Evolutionary conservation across 345 rosid species (phyloP), one percentile per base, ranked within the genome.

Genomic region (Citrus unshiu): DNA sequence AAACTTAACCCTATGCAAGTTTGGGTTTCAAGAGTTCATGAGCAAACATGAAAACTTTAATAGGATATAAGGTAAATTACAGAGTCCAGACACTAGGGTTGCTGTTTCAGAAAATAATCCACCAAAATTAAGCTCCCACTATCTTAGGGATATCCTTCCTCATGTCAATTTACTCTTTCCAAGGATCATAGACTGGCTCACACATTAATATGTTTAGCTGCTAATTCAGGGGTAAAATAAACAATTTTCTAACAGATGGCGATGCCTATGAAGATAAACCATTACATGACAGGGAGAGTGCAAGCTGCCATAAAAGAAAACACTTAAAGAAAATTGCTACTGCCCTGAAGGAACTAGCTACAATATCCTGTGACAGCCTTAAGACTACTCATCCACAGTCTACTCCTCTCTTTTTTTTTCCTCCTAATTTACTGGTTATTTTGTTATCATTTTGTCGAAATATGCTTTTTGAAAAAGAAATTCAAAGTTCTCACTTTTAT

Each of bases 1-100:
- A 73, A 77, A 84, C 83, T 73, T 87, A 88, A 25, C 40, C 40
- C 40, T 37, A 37, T 37, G 1, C 90, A 95, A 75, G 82, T 30
- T 49, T 18, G 9, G 51, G 27, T 67, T 61, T 57, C 63, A 51
- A 70, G 29, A 25, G 16, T 14, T 10, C 40, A 67, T 43, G 37
- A 29, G 57, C 9, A 78, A 25, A 2, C 19, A 60, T 56, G 19
- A 51, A 73, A 61, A 73, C 56, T 79, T 77, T 2, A 30, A 61
- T 29, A 13, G 2, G 16, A 35, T 21, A 22, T 12, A 51, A 51
- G 21, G 57, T 51, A 51, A 43, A 18, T 51, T 18, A 51, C 57
- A 18, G 58, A 54, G 22, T 51, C 58, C 21, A 22, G 65, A 34
- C 12, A 40, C 63, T 2, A 9, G 25, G 21, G 61, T 51, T 10